phyloP scores from a whole-genome alignment of 148 eudicot genomes.

The Fallopia convolvulus region DNA sequence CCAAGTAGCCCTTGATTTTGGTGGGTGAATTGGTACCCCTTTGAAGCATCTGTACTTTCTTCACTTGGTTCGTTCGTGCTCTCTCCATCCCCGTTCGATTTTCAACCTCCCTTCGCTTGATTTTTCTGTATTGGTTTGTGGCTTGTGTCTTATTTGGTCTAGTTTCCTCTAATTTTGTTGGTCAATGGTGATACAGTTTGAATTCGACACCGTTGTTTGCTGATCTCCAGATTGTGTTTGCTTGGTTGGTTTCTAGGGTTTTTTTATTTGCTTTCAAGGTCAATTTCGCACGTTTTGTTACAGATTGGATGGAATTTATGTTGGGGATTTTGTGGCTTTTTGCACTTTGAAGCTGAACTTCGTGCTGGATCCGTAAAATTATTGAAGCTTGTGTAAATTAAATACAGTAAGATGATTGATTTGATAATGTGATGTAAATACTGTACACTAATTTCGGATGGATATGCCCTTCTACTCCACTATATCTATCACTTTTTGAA shows the following conservation, averaged over 20 bases:
- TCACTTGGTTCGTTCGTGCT: slow-evolving; percentile 2
- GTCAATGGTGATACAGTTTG: neutral
- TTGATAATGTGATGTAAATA: neutral
- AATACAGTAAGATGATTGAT: neutral
- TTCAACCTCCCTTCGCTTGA: neutral
- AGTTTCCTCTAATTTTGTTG: neutral
- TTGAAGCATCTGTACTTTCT: neutral
- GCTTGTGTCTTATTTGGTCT: neutral
- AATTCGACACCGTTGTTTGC: neutral
- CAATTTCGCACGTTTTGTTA: neutral
- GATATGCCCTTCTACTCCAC: neutral
- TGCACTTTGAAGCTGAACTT: neutral
- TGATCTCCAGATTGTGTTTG: neutral
- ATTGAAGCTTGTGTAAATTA: neutral
- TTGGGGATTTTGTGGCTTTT: neutral
- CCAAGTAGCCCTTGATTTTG: neutral
- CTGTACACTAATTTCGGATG: neutral
- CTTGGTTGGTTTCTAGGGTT: neutral
- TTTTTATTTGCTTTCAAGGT: neutral
- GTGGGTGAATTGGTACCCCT: neutral
- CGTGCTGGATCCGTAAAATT: neutral
- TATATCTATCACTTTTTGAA: neutral
- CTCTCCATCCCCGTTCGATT: neutral
- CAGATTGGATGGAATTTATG: neutral
- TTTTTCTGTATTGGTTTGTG: neutral